Percentiles rank a stretch among this genome's conserved stretches.
phyloP scores from a whole-genome alignment of 805 yeast species.

The Tetrapisispora pingtungensis region DNA sequence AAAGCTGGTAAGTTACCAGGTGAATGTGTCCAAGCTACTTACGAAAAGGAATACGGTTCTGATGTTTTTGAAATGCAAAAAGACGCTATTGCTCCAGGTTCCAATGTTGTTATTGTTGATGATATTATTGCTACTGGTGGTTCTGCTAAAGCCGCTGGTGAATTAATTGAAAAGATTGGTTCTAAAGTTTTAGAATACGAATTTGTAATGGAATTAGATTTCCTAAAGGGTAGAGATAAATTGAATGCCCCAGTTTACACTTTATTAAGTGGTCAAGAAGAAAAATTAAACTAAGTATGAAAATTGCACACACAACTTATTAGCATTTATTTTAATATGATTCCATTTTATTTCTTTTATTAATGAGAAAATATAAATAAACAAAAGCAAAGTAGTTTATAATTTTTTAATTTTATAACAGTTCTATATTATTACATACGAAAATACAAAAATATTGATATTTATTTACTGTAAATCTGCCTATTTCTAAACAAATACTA shows the following conservation, averaged over 20 bases:
- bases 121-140: slow-evolving; percentile 99
- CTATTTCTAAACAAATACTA: slow-evolving; percentile 3
- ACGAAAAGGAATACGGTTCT: slow-evolving; percentile 84
- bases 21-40: slow-evolving; percentile 56
- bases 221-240: slow-evolving; percentile 86
- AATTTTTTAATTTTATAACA: no score
- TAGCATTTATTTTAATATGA: neutral
- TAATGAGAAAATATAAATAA: no score
- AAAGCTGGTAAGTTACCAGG: slow-evolving; percentile 96
- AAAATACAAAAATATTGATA: no score
- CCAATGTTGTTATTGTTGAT: slow-evolving; percentile 81
- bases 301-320: neutral
- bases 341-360: no score
- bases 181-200: slow-evolving; percentile 71
- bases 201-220: slow-evolving; percentile 90
- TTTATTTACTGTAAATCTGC: no score
- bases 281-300: slow-evolving; percentile 25
- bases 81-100: slow-evolving; percentile 67
- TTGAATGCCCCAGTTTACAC: slow-evolving; percentile 85
- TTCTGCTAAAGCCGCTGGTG: slow-evolving; percentile 88
- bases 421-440: neutral
- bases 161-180: slow-evolving; percentile 55
- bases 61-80: slow-evolving; percentile 85
- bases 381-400: no score
- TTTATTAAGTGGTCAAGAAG: slow-evolving; percentile 71